Evolutionary conservation across 768 basidiomycete species (phyloP).

Genomic region (Chlorophyllum brunneum): DNA sequence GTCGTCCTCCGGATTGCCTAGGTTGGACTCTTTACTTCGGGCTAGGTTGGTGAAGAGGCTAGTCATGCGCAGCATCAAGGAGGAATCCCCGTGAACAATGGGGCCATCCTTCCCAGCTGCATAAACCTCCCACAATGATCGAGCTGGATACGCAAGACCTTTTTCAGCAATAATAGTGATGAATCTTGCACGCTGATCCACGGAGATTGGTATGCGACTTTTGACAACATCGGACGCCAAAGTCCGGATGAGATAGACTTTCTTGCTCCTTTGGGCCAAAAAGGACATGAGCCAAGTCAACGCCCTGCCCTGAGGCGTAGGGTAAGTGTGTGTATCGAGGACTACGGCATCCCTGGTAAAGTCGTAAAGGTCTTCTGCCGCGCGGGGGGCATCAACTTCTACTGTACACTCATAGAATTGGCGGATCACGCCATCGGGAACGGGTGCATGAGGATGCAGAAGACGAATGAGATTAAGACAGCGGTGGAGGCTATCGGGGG

Average conservation of each 20-base stretch:
- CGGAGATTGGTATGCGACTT: conserved; percentile 35
- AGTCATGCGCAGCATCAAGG: conserved; percentile 45
- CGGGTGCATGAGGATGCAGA: conserved; percentile 26
- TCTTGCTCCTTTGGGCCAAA: conserved; percentile 32
- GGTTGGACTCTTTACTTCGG: conserved; percentile 17
- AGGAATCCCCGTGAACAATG: conserved; percentile 40
- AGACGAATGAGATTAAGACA: conserved; percentile 38
- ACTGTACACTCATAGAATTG: conserved; percentile 43
- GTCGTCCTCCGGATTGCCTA: conserved; percentile 7
- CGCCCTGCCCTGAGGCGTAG: conserved; percentile 42
- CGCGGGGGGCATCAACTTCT: conserved; percentile 21
- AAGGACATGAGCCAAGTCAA: conserved; percentile 52
- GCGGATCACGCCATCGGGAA: conserved; percentile 42
- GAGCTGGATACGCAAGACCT: conserved; percentile 46
- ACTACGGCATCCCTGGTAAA: conserved; percentile 35
- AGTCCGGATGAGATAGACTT: conserved; percentile 42
- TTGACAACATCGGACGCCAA: conserved; percentile 49
- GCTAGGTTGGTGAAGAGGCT: conserved; percentile 37
- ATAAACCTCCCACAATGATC: conserved; percentile 57
- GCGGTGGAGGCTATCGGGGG: conserved; percentile 29
- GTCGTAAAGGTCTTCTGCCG: conserved; percentile 44
- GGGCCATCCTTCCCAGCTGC: conserved; percentile 35
- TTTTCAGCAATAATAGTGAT: conserved; percentile 41
- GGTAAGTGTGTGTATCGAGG: conserved; percentile 34
- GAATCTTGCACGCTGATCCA: conserved; percentile 43